Evolutionary conservation across 352 stramenopile species (phyloP).

Genomic region (Pythium scleroteichum): DNA sequence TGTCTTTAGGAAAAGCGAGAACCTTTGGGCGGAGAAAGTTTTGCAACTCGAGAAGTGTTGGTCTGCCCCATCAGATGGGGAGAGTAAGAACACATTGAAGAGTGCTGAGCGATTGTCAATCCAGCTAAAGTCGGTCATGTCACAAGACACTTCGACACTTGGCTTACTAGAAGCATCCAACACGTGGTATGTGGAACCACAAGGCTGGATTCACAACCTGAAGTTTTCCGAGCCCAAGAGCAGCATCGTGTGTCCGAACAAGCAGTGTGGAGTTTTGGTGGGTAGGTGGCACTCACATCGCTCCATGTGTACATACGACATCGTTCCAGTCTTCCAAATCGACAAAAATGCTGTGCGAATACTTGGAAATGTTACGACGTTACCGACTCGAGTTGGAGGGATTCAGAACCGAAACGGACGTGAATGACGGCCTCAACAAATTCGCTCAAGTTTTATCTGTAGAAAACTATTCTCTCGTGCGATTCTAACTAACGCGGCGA

Average conservation of each 20-base stretch:
- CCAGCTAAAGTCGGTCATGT: conserved; percentile 12
- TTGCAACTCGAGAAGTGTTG: conserved; percentile 10
- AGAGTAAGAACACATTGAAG: no score
- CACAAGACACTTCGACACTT: conserved; percentile 1
- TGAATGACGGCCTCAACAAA: no score
- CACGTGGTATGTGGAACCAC: conserved; percentile 18
- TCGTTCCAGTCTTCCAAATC: conserved; percentile 51
- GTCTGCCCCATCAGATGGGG: not conserved
- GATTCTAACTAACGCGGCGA: no score
- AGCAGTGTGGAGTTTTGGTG: conserved; percentile 6
- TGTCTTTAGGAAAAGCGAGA: conserved; percentile 2
- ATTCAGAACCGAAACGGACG: not conserved
- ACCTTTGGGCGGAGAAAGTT: conserved; percentile 16
- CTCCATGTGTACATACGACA: conserved; percentile 29
- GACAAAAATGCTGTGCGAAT: conserved; percentile 48
- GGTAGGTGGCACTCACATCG: conserved; percentile 20
- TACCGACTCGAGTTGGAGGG: not conserved
- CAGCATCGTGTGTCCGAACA: conserved; percentile 19
- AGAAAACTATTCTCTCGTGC: no score
- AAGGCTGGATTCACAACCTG: conserved; percentile 15
- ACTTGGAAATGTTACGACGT: conserved; percentile 46
- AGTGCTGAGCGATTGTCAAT: not conserved
- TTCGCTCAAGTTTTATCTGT: no score
- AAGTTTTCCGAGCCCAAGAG: conserved; percentile 7
- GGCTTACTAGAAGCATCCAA: not conserved